Conservation (phyloP, 139 green algal species). For the Picocystis salinarum region DNA sequence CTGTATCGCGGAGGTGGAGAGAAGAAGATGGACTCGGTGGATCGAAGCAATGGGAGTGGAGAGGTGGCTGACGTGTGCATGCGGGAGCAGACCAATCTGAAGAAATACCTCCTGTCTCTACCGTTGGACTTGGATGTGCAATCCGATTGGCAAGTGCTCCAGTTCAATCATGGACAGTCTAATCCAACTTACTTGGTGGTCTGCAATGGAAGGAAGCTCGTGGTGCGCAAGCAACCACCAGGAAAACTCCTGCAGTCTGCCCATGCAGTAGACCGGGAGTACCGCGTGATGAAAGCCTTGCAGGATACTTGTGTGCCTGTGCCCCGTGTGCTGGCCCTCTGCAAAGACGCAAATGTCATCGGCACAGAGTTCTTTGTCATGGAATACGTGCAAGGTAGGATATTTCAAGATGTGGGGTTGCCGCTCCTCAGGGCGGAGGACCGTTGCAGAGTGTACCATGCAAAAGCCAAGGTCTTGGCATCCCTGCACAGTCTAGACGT, state of each 20-base stretch:
- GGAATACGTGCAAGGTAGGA: conserved; percentile 46
- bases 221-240: conserved; percentile 91
- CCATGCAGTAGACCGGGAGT: conserved; percentile 86
- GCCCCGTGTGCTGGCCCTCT: conserved; percentile 49
- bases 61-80: too few species aligned
- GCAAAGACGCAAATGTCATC: conserved; percentile 47
- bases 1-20: too few species aligned
- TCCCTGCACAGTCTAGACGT: conserved; percentile 56
- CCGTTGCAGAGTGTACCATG: conserved; percentile 23
- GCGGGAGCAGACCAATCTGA: too few species aligned
- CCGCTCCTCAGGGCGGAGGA: conserved; percentile 21
- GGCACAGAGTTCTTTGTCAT: conserved; percentile 95
- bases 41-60: too few species aligned
- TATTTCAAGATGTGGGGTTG: conserved; percentile 58
- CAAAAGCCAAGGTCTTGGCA: conserved; percentile 46
- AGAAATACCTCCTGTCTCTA: too few species aligned
- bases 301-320: conserved; percentile 45
- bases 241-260: conserved; percentile 74
- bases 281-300: conserved; percentile 39
- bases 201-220: conserved; percentile 13
- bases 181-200: conserved; percentile 89
- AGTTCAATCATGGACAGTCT: conserved; percentile 76
- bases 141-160: too few species aligned
- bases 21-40: too few species aligned
- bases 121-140: too few species aligned